phyloP scores from a whole-genome alignment of 805 yeast species.

The Candida saitoana region DNA sequence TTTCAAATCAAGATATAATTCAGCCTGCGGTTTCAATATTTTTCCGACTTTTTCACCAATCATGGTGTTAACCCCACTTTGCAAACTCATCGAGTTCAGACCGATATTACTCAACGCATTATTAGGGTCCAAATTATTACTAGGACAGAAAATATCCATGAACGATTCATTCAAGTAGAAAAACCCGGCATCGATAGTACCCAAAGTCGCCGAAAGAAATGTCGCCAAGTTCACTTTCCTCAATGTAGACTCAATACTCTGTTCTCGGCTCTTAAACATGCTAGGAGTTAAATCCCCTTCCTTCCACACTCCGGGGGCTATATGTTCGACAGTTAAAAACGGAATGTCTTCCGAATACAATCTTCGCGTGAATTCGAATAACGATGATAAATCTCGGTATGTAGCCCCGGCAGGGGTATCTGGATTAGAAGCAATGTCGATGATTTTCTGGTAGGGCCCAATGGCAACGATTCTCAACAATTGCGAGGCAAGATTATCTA shows the following conservation, averaged over 20 bases:
- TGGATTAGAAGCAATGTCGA: slow-evolving; percentile 62
- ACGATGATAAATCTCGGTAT: slow-evolving; percentile 63
- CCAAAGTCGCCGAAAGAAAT: slow-evolving; percentile 80
- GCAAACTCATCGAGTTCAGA: slow-evolving; percentile 26
- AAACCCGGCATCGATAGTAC: slow-evolving; percentile 82
- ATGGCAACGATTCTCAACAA: slow-evolving; percentile 66
- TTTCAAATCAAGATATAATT: slow-evolving; percentile 76
- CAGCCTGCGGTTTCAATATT: slow-evolving; percentile 76
- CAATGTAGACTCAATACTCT: slow-evolving; percentile 58
- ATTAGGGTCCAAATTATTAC: slow-evolving; percentile 52
- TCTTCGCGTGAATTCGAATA: slow-evolving; percentile 73
- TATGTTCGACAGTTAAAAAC: slow-evolving; percentile 62
- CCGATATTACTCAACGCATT: slow-evolving; percentile 33
- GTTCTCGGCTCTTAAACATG: slow-evolving; percentile 57
- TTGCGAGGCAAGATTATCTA: slow-evolving; percentile 82
- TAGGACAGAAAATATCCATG: slow-evolving; percentile 82
- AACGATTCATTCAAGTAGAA: slow-evolving; percentile 81
- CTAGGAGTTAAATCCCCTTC: slow-evolving; percentile 56
- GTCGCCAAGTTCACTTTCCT: slow-evolving; percentile 87
- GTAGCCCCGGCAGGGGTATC: slow-evolving; percentile 64
- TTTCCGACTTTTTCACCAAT: slow-evolving; percentile 47
- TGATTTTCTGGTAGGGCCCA: slow-evolving; percentile 72
- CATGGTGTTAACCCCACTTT: slow-evolving; percentile 29
- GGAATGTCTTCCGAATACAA: slow-evolving; percentile 70
- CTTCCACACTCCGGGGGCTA: slow-evolving; percentile 70